Evolutionary conservation across 495 filamentous ascomycete species (phyloP).

Genomic region (Trichoderma asperelloides): DNA sequence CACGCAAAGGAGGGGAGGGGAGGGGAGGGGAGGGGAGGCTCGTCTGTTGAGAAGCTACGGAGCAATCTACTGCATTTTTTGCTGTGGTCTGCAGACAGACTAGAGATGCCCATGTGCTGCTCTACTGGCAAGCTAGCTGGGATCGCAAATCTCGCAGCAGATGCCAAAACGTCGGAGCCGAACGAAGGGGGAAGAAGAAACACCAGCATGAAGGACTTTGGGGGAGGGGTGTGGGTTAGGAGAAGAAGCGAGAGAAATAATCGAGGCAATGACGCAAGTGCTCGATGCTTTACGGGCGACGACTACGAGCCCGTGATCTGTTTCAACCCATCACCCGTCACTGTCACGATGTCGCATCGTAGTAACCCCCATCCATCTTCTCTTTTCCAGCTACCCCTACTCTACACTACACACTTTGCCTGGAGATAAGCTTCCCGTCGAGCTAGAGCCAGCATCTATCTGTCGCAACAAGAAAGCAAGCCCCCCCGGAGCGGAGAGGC

Average conservation of each 20-base stretch:
- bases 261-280: not conserved
- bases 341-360: slow-evolving; percentile 6
- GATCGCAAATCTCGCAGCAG: not conserved
- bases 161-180: not conserved
- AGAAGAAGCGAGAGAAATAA: not conserved
- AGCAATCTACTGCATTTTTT: too few relatives aligned
- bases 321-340: not conserved
- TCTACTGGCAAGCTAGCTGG: not conserved
- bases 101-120: not conserved
- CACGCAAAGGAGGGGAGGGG: not conserved
- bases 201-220: not conserved
- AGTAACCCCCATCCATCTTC: not conserved
- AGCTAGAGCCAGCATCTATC: not conserved
- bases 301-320: slow-evolving; percentile 1
- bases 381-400: not conserved
- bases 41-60: too few relatives aligned
- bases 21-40: not conserved
- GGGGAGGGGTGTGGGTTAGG: not conserved
- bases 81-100: not conserved
- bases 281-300: not conserved
- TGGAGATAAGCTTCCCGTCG: not conserved
- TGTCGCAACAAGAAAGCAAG: not conserved
- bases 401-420: not conserved
- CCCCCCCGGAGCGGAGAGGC: not conserved
- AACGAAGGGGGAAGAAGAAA: not conserved